phyloP scores from a whole-genome alignment of 2,329 filamentous ascomycete genomes.

The Penicillium capsulatum region DNA sequence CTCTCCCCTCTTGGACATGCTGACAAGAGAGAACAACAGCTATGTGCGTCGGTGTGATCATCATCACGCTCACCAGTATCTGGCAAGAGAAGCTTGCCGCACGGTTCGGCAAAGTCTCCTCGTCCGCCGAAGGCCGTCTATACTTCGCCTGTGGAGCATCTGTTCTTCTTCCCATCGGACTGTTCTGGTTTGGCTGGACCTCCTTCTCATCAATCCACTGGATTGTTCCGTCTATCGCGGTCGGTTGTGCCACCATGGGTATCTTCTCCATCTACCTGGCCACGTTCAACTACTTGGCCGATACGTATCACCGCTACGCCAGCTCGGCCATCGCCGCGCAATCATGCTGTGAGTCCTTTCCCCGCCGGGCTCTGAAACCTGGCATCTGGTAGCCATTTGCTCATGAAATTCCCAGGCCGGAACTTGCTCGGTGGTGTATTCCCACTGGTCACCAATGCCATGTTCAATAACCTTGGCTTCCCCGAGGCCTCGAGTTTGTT shows the following conservation, averaged over 20 bases:
- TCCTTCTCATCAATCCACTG: slow-evolving; percentile 60
- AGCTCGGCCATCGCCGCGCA: slow-evolving; percentile 83
- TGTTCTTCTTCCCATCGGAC: slow-evolving; percentile 68
- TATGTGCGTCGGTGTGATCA: slow-evolving; percentile 62
- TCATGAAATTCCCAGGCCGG: slow-evolving; percentile 52
- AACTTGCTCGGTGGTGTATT: slow-evolving; percentile 80
- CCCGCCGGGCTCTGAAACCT: not conserved
- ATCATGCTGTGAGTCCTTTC: slow-evolving; percentile 58
- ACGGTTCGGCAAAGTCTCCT: slow-evolving; percentile 44
- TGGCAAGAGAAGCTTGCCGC: slow-evolving; percentile 65
- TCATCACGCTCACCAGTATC: slow-evolving; percentile 67
- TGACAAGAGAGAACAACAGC: slow-evolving; percentile 35
- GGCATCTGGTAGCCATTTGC: no score
- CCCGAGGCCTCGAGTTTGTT: slow-evolving; percentile 68
- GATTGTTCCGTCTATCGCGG: slow-evolving; percentile 66
- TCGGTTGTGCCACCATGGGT: slow-evolving; percentile 73
- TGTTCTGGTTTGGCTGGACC: slow-evolving; percentile 78
- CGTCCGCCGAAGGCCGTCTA: slow-evolving; percentile 68
- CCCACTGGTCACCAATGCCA: slow-evolving; percentile 66
- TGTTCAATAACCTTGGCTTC: slow-evolving; percentile 71
- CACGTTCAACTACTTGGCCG: slow-evolving; percentile 88
- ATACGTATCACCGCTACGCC: slow-evolving; percentile 80
- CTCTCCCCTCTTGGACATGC: not conserved
- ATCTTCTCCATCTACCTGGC: slow-evolving; percentile 84
- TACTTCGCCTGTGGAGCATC: slow-evolving; percentile 79